phyloP scores from a whole-genome alignment of 495 filamentous ascomycete species.

The Oidiodendron maius region DNA sequence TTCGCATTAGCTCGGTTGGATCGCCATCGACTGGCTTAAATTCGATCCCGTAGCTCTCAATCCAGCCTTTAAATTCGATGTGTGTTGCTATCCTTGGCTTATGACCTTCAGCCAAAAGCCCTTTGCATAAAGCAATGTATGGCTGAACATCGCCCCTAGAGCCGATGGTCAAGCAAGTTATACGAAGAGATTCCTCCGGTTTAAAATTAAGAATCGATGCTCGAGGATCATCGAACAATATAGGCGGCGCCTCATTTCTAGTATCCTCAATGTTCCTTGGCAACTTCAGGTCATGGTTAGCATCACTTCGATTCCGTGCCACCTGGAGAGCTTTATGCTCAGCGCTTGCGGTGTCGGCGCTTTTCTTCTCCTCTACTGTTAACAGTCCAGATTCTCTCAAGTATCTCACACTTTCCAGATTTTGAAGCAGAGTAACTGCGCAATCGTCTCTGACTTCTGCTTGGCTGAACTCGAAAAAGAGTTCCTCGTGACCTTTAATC shows the following conservation, averaged over 20 bases:
- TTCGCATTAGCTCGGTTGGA: slow-evolving; percentile 87
- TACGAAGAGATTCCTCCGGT: slow-evolving; percentile 70
- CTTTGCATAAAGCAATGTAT: slow-evolving; percentile 94
- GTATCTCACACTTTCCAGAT: slow-evolving; percentile 65
- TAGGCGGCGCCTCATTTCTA: slow-evolving; percentile 53
- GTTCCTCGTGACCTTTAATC: slow-evolving; percentile 88
- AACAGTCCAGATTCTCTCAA: slow-evolving; percentile 67
- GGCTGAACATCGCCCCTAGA: slow-evolving; percentile 95
- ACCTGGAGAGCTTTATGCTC: slow-evolving; percentile 80
- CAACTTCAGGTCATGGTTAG: slow-evolving; percentile 51
- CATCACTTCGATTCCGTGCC: slow-evolving; percentile 59
- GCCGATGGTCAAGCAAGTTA: slow-evolving; percentile 94
- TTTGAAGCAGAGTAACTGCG: slow-evolving; percentile 69
- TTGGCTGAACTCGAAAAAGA: slow-evolving; percentile 90
- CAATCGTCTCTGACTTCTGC: slow-evolving; percentile 82
- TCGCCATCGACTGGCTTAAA: slow-evolving; percentile 86
- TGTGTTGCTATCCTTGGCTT: slow-evolving; percentile 86
- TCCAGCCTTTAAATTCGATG: slow-evolving; percentile 81
- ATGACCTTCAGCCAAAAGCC: slow-evolving; percentile 82
- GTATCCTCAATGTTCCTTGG: slow-evolving; percentile 46
- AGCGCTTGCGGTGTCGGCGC: slow-evolving; percentile 70
- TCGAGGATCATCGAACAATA: slow-evolving; percentile 86
- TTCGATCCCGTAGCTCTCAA: slow-evolving; percentile 85
- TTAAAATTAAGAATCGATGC: slow-evolving; percentile 96
- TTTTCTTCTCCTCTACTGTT: slow-evolving; percentile 60